Percentiles rank a stretch among this genome's conserved stretches.
phyloP scores from a whole-genome alignment of 129 eudicot genomes.

The Flaveria linearis region DNA sequence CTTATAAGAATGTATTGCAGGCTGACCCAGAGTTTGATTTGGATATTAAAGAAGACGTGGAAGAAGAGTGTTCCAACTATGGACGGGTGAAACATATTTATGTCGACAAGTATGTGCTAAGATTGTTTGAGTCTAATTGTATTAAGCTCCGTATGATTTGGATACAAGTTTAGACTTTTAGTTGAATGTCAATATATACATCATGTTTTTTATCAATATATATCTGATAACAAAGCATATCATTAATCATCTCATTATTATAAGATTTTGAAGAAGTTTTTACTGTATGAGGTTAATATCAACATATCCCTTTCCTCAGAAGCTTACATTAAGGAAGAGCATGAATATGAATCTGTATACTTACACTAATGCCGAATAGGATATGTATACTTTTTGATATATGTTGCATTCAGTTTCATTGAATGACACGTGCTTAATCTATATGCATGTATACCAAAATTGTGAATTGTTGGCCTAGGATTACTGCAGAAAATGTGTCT shows the following conservation, averaged over 20 bases:
- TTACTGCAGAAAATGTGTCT: background rate
- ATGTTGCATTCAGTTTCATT: too few species aligned
- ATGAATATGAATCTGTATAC: too few species aligned
- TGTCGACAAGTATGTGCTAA: slow-evolving; percentile 80
- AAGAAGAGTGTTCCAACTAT: slow-evolving; percentile 87
- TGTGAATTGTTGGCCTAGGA: too few species aligned
- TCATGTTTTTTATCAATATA: background rate
- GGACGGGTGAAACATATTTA: slow-evolving; percentile 78
- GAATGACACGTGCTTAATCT: too few species aligned
- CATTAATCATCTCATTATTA: background rate
- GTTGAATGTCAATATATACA: background rate
- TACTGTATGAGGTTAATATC: too few species aligned
- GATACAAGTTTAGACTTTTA: background rate
- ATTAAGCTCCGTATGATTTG: background rate
- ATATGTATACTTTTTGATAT: too few species aligned
- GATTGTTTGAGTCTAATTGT: background rate
- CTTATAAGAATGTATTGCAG: slow-evolving; percentile 43
- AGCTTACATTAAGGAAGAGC: too few species aligned
- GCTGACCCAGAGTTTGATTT: slow-evolving; percentile 85
- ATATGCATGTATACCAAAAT: too few species aligned
- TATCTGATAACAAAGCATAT: background rate
- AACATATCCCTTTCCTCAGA: too few species aligned
- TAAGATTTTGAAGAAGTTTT: background rate
- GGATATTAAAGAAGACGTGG: slow-evolving; percentile 89
- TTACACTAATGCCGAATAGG: too few species aligned